Evolutionary conservation across 176 grass and related monocot genomes (phyloP).

Genomic region (Raddia distichophylla): DNA sequence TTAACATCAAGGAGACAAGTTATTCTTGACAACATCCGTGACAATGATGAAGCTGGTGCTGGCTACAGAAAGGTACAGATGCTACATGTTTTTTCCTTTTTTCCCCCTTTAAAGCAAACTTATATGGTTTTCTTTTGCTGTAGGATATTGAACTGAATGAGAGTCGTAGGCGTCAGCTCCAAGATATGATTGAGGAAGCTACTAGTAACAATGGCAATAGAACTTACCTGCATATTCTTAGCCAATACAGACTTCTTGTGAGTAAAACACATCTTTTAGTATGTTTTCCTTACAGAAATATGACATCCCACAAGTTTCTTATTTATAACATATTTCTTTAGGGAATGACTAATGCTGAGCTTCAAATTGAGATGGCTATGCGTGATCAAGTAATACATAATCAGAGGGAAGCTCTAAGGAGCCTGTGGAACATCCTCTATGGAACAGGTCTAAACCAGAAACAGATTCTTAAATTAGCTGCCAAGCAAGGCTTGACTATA

Average conservation of each 20-base stretch:
- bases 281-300: slow-evolving; percentile 29
- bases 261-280: slow-evolving; percentile 34
- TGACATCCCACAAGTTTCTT: slow-evolving; percentile 22
- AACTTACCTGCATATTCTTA: slow-evolving; percentile 97
- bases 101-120: slow-evolving; percentile 32
- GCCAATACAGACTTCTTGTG: slow-evolving; percentile 98
- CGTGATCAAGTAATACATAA: slow-evolving; percentile 97
- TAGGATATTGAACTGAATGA: slow-evolving; percentile 97
- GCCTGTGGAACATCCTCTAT: slow-evolving; percentile 89
- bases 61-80: slow-evolving; percentile 82
- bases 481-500: slow-evolving; percentile 86
- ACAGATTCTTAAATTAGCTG: slow-evolving; percentile 77
- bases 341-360: slow-evolving; percentile 88
- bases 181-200: slow-evolving; percentile 96
- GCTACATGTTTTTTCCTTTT: slow-evolving; percentile 11
- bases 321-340: slow-evolving; percentile 29
- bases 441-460: slow-evolving; percentile 89
- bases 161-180: slow-evolving; percentile 66
- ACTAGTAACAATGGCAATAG: slow-evolving; percentile 89
- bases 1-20: slow-evolving; percentile 93
- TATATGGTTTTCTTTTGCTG: slow-evolving; percentile 8
- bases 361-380: slow-evolving; percentile 99
- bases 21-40: slow-evolving; percentile 96
- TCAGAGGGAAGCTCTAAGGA: slow-evolving; percentile 84
- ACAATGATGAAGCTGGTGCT: slow-evolving; percentile 98